Conservation (phyloP, 1,284 basidiomycete genomes). For the Cryptococcus neoformans region DNA sequence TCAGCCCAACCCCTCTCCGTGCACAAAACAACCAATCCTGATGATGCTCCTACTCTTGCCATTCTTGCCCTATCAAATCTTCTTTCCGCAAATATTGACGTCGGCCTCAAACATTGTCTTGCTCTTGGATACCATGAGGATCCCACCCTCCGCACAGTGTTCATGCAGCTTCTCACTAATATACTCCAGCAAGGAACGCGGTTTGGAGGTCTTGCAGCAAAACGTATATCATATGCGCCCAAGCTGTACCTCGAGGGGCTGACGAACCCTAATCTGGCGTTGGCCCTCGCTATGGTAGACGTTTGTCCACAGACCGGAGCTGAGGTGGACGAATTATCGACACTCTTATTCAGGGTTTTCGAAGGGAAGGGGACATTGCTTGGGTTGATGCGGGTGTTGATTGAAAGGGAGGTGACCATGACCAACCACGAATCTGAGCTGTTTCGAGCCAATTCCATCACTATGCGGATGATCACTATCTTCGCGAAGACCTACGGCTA, state of each 20-base stretch:
- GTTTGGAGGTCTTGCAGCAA: conserved; percentile 32
- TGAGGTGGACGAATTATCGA: conserved; percentile 74
- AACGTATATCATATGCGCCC: conserved; percentile 18
- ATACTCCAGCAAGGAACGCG: conserved; percentile 73
- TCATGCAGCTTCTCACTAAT: conserved; percentile 82
- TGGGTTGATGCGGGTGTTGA: conserved; percentile 72
- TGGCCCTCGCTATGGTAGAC: conserved; percentile 82
- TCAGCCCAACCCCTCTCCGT: conserved; percentile 1
- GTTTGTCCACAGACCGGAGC: conserved; percentile 61
- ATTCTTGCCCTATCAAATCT: conserved; percentile 76
- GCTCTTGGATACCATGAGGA: conserved; percentile 75
- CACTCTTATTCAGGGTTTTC: conserved; percentile 81
- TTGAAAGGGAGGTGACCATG: conserved; percentile 74
- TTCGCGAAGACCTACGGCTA: conserved; percentile 86
- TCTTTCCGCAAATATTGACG: conserved; percentile 80
- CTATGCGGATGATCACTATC: conserved; percentile 74
- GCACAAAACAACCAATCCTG: not conserved
- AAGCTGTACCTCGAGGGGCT: conserved; percentile 33
- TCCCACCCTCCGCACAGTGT: conserved; percentile 69
- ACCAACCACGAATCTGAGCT: conserved; percentile 73
- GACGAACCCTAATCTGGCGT: conserved; percentile 38
- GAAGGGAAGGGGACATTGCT: conserved; percentile 69
- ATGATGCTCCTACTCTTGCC: conserved; percentile 23
- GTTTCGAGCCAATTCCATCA: conserved; percentile 82
- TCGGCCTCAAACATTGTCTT: conserved; percentile 84